phyloP scores from a whole-genome alignment of 75 land plant genomes.

The Pseudotsuga menziesii region DNA sequence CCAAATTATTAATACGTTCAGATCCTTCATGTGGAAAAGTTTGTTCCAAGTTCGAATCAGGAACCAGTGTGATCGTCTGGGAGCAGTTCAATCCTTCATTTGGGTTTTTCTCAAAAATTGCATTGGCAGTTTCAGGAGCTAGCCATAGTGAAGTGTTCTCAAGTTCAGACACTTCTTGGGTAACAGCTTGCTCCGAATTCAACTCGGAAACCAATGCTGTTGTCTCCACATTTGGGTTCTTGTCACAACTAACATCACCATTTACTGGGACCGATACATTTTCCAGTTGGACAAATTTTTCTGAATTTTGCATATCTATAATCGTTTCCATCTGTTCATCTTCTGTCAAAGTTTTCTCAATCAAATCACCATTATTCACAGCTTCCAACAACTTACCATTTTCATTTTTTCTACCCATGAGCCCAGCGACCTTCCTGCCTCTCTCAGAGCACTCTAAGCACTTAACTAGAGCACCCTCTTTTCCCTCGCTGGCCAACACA shows the following conservation, averaged over 20 bases:
- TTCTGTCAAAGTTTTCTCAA: conserved; percentile 6
- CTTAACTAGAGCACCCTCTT: conserved; percentile 46
- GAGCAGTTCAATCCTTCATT: not conserved
- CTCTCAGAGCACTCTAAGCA: conserved; percentile 77
- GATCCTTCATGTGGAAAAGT: not conserved
- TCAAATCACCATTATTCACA: not conserved
- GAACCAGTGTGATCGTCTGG: not conserved
- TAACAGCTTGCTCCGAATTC: not conserved
- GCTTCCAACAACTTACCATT: not conserved
- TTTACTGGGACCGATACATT: conserved; percentile 2
- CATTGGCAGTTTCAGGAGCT: not conserved
- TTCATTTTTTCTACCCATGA: conserved; percentile 30
- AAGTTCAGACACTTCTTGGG: not conserved
- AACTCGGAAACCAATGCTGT: not conserved
- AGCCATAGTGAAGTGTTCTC: not conserved
- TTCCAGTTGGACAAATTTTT: not conserved
- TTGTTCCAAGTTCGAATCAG: not conserved
- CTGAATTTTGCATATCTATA: not conserved
- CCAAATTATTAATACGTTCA: not conserved
- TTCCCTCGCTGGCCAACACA: conserved; percentile 55
- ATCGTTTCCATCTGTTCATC: not conserved
- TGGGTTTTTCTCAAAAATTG: not conserved
- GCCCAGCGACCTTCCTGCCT: conserved; percentile 54
- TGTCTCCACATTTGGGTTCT: conserved; percentile 1
- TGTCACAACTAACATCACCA: not conserved